A percentile compares a stretch with the other conserved stretches of the same genome.
Evolutionary conservation across 495 filamentous ascomycete genomes (phyloP).

Genomic region (Lophiotrema nucula): DNA sequence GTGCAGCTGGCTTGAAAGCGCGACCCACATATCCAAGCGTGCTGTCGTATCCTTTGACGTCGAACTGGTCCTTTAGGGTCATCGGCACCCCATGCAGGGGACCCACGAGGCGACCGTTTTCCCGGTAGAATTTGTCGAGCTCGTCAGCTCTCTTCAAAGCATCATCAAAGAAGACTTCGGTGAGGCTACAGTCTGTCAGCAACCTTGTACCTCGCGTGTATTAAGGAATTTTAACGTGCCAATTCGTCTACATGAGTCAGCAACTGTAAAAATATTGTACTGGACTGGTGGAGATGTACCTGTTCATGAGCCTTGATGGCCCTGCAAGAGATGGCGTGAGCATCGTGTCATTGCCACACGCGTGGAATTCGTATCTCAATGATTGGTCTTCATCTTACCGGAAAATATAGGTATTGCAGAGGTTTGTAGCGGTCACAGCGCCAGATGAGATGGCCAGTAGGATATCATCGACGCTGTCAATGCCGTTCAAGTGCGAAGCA

Average conservation of each 20-base stretch:
- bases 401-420: slow-evolving; percentile 50
- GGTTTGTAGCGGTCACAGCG: slow-evolving; percentile 45
- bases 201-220: too few species aligned
- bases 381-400: slow-evolving; percentile 41
- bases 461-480: slow-evolving; percentile 43
- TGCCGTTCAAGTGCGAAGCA: too few species aligned
- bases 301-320: slow-evolving; percentile 20
- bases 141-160: slow-evolving; percentile 21
- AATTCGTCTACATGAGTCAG: slow-evolving; percentile 31
- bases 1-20: slow-evolving; percentile 28
- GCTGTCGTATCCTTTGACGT: slow-evolving; percentile 34
- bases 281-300: slow-evolving; percentile 15
- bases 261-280: neutral
- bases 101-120: slow-evolving; percentile 30
- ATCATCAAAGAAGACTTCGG: slow-evolving; percentile 35
- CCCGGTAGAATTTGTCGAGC: slow-evolving; percentile 28
- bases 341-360: slow-evolving; percentile 5
- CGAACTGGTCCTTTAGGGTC: slow-evolving; percentile 37
- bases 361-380: neutral
- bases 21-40: slow-evolving; percentile 36
- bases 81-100: slow-evolving; percentile 36
- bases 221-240: slow-evolving; percentile 13
- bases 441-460: slow-evolving; percentile 42
- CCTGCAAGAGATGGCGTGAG: slow-evolving; percentile 29
- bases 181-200: slow-evolving; percentile 15